Base-by-base conservation (phyloP, 1,284 basidiomycete species). In the Microbotryomycetes sp. region DNA sequence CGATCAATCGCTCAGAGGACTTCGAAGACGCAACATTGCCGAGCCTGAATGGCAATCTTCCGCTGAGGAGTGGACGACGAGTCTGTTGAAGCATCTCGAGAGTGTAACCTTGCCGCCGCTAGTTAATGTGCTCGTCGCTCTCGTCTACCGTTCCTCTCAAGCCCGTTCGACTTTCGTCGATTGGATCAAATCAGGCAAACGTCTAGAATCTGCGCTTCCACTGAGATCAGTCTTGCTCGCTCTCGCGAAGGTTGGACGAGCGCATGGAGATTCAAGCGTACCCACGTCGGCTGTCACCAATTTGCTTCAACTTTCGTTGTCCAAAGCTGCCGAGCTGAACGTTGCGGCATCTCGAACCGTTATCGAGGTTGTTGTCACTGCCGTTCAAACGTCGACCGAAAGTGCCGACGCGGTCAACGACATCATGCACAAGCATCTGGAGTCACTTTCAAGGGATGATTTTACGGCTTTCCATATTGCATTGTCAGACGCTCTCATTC, bases 91-190 rank as follows among this genome's bases (percentile, higher is more conserved):
- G n/a, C n/a, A n/a, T n/a, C n/a, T n/a, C n/a, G n/a, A n/a, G n/a
- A n/a, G n/a, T n/a, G n/a, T n/a, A n/a, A n/a, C n/a, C n/a, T n/a
- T n/a, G n/a, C n/a, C n/a, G n/a, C n/a, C n/a, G n/a, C n/a, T n/a
- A 41, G 54, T 56, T 1, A 46, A 45, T 7, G 31, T 60, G 2
- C 56, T 67, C n/a, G 56, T 62, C 1, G 54, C 63, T 15, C 58
- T 67, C n/a, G 50, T 67, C 0, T 57, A 56, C 35, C 57, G 63
- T 18, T 67, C 66, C 0, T 9, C 52, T 3, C 52, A 23, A 7
- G 63, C 66, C 3, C 59, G 66, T 1, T 15, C 4, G 18, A 7
- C 1, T 1, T 55, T 67, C 41, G 28, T 31, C 23, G 50, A 23
- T 0, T 41, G 54, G 49, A n/a, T 58, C 15, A 45, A 51, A 28